Evolutionary conservation across 257 asterid species (phyloP).

Genomic region (Capsicum baccatum): DNA sequence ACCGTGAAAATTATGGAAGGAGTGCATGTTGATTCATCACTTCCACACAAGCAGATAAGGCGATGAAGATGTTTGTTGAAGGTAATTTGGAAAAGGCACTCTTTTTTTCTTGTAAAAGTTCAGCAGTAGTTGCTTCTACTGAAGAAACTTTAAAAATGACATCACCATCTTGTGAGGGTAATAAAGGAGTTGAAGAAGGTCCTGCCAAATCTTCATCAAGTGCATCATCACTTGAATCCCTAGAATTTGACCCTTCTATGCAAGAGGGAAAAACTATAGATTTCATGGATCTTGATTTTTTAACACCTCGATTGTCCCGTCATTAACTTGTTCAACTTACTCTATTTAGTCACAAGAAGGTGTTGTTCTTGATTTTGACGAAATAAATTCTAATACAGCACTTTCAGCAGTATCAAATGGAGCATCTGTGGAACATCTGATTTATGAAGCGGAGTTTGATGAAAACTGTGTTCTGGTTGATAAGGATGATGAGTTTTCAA

Average conservation of each 20-base stretch:
- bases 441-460: not conserved
- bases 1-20: not conserved
- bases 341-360: conserved; percentile 23
- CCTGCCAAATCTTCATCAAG: not conserved
- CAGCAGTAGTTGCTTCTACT: conserved; percentile 6
- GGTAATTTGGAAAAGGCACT: conserved; percentile 20
- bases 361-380: not conserved
- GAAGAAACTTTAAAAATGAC: not conserved
- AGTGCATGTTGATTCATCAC: not conserved
- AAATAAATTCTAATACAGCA: not conserved
- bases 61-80: conserved; percentile 23
- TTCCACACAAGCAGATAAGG: conserved; percentile 15
- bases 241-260: conserved; percentile 24
- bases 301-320: not conserved
- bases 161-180: not conserved
- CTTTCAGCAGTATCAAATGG: not conserved
- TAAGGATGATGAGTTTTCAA: not conserved
- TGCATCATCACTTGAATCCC: conserved; percentile 12
- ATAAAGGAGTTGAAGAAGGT: conserved; percentile 2
- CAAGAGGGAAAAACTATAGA: not conserved
- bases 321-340: not conserved
- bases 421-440: not conserved
- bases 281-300: not conserved
- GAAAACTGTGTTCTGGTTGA: not conserved
- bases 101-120: conserved; percentile 22